A percentile compares a stretch with the other conserved stretches of the same genome.
Evolutionary conservation across 2,329 filamentous ascomycete species (phyloP).

Genomic region (Colletotrichum euphorbiae): DNA sequence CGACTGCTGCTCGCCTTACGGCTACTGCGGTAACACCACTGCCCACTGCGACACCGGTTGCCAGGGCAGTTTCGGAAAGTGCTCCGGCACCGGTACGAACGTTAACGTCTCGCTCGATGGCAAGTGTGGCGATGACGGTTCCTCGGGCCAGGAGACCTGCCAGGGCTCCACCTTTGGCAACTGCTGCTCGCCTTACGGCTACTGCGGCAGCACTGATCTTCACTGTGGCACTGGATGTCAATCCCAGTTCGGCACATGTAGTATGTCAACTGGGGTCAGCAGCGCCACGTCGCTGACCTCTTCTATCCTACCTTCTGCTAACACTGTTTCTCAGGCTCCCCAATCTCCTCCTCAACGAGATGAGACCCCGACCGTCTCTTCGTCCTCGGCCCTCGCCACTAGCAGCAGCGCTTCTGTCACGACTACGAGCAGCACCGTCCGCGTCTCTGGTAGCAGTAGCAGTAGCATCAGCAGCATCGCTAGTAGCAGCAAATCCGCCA

Average conservation of each 20-base stretch:
- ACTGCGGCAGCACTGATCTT: conserved; percentile 39
- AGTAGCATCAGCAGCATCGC: neutral
- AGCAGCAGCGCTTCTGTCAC: neutral
- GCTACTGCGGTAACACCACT: conserved; percentile 40
- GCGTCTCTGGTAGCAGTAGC: conserved; percentile 1
- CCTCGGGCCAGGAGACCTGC: conserved; percentile 11
- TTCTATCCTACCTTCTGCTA: conserved; percentile 24
- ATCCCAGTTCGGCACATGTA: conserved; percentile 29
- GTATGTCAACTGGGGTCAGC: conserved; percentile 22
- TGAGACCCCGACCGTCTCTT: neutral
- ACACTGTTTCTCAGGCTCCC: conserved; percentile 17
- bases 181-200: conserved; percentile 42
- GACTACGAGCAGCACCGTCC: neutral
- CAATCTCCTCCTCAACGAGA: neutral
- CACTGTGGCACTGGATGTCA: conserved; percentile 41
- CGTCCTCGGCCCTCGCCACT: neutral
- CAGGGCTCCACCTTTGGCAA: conserved; percentile 33
- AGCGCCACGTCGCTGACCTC: conserved; percentile 12
- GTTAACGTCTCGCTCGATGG: conserved; percentile 31
- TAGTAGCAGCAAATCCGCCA: neutral
- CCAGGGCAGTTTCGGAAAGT: conserved; percentile 39
- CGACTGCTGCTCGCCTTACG: conserved; percentile 42
- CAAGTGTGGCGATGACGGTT: conserved; percentile 18
- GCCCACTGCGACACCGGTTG: conserved; percentile 41
- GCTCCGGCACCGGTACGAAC: conserved; percentile 11